phyloP scores from a whole-genome alignment of 192 early-diverging fungal genomes.

The Backusella sp. region DNA sequence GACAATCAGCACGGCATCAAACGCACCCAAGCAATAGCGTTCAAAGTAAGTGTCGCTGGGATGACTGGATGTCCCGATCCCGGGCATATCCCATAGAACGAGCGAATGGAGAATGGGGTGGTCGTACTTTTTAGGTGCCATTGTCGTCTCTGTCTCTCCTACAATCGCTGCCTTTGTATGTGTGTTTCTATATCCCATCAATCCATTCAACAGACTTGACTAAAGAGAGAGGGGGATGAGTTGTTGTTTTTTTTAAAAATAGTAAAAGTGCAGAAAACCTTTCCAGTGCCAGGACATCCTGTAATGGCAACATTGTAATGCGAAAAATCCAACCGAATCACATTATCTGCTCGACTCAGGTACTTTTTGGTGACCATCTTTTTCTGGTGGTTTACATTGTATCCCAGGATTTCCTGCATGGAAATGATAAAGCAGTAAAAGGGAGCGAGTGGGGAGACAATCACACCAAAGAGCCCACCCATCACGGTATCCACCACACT shows the following conservation, averaged over 20 bases:
- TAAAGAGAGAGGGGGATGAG: not conserved
- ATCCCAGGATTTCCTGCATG: not conserved
- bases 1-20: slow-evolving; percentile 29
- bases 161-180: slow-evolving; percentile 12
- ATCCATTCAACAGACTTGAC: slow-evolving; percentile 31
- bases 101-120: slow-evolving; percentile 19
- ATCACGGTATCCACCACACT: slow-evolving; percentile 9
- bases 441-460: slow-evolving; percentile 23
- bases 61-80: slow-evolving; percentile 19
- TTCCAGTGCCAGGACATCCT: slow-evolving; percentile 25
- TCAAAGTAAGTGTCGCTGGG: slow-evolving; percentile 21
- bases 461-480: slow-evolving; percentile 19
- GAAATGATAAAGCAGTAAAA: slow-evolving; percentile 9
- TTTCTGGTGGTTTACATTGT: not conserved
- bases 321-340: slow-evolving; percentile 16
- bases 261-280: not conserved
- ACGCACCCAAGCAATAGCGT: slow-evolving; percentile 14
- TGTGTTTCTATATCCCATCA: slow-evolving; percentile 20
- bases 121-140: slow-evolving; percentile 1
- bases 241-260: not conserved
- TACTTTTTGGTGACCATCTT: not conserved
- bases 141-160: slow-evolving; percentile 23
- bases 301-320: slow-evolving; percentile 27
- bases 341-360: slow-evolving; percentile 3
- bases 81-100: slow-evolving; percentile 31